Evolutionary conservation across 140 eudicot species (phyloP), one percentile per base, ranked within the genome.

Genomic region (Oenanthe javanica): DNA sequence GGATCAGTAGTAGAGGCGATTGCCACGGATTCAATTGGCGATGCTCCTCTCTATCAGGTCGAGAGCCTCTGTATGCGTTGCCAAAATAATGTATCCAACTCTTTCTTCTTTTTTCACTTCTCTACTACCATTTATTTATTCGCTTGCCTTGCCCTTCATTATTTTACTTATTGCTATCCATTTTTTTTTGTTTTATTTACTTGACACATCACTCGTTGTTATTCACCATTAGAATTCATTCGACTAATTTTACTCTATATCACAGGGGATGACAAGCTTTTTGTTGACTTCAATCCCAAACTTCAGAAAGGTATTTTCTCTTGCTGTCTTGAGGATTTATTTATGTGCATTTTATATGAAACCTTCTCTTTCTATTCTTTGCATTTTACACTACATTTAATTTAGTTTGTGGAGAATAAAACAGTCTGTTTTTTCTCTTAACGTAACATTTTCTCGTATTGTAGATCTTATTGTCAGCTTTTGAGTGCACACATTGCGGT

Each of bases 21-120:
- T 57, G 81, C 90, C 0, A 86, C 84, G 9, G 94, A 90, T 25
- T 87, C 72, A 31, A 75, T 81, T 16, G 91, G 83, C 31, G 91
- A 88, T 71, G 84, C 96, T 49, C 96, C 98, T 46, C 90, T 92
- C 14, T 92, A 94, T 86, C 81, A 82, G 78, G 85, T 92, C 50
- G 97, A 94, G 80, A 94, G 98, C 86, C 96, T 94, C 82, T 94
- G 98, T 82, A 94, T 94, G 98, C 90, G 97, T 12, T 94, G 98
- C 72, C 86, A 90, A 42, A 85, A 94, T 47, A 94, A 94, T 82
- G 98, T 94, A 66, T 61, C 23, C 14, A 19, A 6, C 64, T 21
- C 77, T 8, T 54, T 46, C 18, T 11, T 9, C 6, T 63, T 21
- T 42, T 2, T 42, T 42, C 45, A 31, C 31, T 31, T 31, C 31